Conservation (phyloP, 768 basidiomycete genomes). For the Boletus tomentosulus region DNA sequence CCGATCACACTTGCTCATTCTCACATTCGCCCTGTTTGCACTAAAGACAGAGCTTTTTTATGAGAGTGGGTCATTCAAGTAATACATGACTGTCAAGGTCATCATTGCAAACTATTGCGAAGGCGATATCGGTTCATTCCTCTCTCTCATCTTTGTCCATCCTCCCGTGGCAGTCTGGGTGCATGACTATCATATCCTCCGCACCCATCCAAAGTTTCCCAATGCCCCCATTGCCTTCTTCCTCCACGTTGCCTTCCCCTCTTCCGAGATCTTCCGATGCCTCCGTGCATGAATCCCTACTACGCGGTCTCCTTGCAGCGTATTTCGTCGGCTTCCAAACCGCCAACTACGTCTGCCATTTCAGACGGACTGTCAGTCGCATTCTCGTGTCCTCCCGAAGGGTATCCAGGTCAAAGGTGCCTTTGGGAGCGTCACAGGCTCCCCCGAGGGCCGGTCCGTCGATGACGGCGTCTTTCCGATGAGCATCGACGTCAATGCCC, state of each 20-base stretch:
- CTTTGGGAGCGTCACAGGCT: constrained; percentile 1
- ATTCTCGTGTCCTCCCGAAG: constrained; percentile 79
- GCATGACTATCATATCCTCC: no score
- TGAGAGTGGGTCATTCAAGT: no score
- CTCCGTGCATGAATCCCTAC: constrained; percentile 67
- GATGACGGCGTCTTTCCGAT: constrained; percentile 88
- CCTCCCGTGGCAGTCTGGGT: no score
- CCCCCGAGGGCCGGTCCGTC: constrained; percentile 53
- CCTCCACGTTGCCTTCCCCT: no score
- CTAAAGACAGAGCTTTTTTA: no score
- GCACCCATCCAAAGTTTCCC: no score
- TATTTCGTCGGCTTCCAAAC: constrained; percentile 94
- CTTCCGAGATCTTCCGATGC: constrained; percentile 24
- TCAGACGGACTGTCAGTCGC: constrained; percentile 77
- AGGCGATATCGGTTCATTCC: constrained; percentile 61
- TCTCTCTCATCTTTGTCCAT: no score
- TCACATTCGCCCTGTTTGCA: constrained; percentile 64
- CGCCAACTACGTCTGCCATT: constrained; percentile 79
- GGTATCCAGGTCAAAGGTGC: constrained; percentile 61
- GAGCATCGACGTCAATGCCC: constrained; percentile 74
- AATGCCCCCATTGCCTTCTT: no score
- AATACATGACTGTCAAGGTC: no score
- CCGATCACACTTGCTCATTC: neutral
- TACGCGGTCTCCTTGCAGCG: constrained; percentile 87
- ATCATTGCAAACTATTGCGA: constrained; percentile 78